phyloP scores from a whole-genome alignment of 805 yeast species.

The Wickerhamiella cacticola region DNA sequence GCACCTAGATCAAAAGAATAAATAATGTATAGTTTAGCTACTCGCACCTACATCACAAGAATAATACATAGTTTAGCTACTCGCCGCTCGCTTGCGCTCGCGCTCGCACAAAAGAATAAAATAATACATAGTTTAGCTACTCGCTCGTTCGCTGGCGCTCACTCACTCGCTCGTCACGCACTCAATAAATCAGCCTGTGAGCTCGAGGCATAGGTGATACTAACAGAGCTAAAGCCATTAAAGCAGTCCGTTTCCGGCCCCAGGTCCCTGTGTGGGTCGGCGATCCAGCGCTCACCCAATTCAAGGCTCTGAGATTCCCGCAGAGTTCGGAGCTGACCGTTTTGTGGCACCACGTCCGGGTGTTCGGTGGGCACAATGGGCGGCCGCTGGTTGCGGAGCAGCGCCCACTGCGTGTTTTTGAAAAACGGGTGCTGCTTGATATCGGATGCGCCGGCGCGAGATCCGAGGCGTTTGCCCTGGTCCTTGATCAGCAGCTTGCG shows the following conservation, averaged over 20 bases:
- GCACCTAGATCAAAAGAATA: too few relatives aligned
- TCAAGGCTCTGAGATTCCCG: conserved; percentile 22
- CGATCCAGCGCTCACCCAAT: conserved; percentile 23
- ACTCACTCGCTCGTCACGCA: not conserved
- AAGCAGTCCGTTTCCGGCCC: conserved; percentile 18
- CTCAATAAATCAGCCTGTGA: conserved; percentile 4
- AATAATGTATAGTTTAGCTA: too few relatives aligned
- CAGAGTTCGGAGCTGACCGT: conserved; percentile 9
- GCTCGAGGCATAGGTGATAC: conserved; percentile 21
- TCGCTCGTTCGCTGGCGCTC: not conserved
- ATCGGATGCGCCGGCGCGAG: conserved; percentile 90
- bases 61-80: too few relatives aligned
- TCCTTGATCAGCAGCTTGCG: conserved; percentile 77
- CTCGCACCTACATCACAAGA: too few relatives aligned
- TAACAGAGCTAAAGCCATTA: conserved; percentile 22
- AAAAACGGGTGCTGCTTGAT: conserved; percentile 84
- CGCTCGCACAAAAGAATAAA: too few relatives aligned
- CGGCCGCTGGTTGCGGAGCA: conserved; percentile 81
- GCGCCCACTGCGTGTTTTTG: conserved; percentile 90
- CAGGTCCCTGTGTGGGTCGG: conserved; percentile 16
- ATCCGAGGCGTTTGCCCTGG: conserved; percentile 78
- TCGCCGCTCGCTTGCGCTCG: too few relatives aligned
- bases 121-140: not conserved
- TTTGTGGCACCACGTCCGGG: not conserved
- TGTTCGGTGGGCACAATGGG: conserved; percentile 81